Percentiles rank a stretch among this genome's conserved stretches.
Evolutionary conservation across 192 early-diverging fungal genomes (phyloP).

Genomic region (Obelidium mucronatum): DNA sequence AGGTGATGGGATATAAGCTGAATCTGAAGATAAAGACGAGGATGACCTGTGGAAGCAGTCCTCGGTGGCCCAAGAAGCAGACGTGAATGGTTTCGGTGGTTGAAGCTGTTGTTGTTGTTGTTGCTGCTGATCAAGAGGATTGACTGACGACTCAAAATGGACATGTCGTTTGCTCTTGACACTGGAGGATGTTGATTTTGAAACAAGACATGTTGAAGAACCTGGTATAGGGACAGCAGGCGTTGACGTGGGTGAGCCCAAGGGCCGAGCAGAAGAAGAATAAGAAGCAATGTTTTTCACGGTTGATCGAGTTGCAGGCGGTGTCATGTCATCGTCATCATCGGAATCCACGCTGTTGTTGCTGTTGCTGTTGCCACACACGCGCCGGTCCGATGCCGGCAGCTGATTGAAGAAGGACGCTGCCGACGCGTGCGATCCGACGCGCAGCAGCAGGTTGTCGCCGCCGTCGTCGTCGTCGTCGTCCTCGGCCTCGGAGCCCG

Average conservation of each 20-base stretch:
- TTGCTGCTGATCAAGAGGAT: too few species aligned
- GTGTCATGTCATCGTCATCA: not conserved
- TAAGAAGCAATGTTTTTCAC: too few species aligned
- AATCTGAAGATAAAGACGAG: too few species aligned
- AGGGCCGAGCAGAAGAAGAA: too few species aligned
- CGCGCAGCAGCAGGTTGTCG: not conserved
- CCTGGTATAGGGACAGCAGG: not conserved
- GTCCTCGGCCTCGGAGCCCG: not conserved
- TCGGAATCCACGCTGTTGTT: not conserved
- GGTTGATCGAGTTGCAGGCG: too few species aligned
- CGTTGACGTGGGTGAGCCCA: not conserved
- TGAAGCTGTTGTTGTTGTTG: too few species aligned
- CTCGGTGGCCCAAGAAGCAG: not conserved
- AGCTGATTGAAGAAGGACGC: not conserved
- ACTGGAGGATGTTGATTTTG: not conserved
- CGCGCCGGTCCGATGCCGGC: too few species aligned
- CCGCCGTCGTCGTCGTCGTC: not conserved
- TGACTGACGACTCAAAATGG: too few species aligned
- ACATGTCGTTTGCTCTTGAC: too few species aligned
- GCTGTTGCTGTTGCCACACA: too few species aligned
- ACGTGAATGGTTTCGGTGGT: not conserved
- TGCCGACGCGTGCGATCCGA: not conserved
- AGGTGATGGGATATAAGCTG: too few species aligned
- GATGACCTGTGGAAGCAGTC: not conserved
- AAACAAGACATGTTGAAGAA: not conserved